These are phyloP conservation scores for Fusarium nematophilum DNA, from an alignment of 2,329 filamentous ascomycete species.

Conservation along the genomic window DNA sequence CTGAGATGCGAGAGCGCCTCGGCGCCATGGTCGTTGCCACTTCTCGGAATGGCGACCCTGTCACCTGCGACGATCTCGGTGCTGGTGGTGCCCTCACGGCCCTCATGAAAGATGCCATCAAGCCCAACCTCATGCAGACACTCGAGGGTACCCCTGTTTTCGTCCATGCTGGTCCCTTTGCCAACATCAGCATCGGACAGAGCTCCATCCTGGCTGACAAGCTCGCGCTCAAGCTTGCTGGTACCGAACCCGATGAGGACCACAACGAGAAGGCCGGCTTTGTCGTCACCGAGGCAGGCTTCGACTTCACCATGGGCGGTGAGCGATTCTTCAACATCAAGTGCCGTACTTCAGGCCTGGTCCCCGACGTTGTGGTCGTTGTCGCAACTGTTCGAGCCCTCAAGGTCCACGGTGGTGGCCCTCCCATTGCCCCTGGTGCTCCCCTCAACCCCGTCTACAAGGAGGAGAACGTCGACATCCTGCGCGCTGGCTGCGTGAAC, in stretches of 20 bases:
- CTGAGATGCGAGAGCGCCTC: slow-evolving; percentile 91
- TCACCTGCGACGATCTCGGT: slow-evolving; percentile 96
- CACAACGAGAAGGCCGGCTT: slow-evolving; percentile 86
- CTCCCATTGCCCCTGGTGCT: slow-evolving; percentile 90
- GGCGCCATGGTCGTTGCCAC: slow-evolving; percentile 96
- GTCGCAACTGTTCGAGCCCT: slow-evolving; percentile 95
- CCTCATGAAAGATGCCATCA: slow-evolving; percentile 97
- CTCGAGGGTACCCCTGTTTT: slow-evolving; percentile 97
- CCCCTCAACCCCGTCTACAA: slow-evolving; percentile 89
- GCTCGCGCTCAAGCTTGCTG: slow-evolving; percentile 93
- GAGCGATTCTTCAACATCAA: slow-evolving; percentile 99
- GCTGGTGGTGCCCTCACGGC: slow-evolving; percentile 92
- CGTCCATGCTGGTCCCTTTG: slow-evolving; percentile 96
- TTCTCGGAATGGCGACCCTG: slow-evolving; percentile 85
- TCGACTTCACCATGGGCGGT: slow-evolving; percentile 99
- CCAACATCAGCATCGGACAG: slow-evolving; percentile 97
- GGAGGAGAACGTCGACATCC: slow-evolving; percentile 91
- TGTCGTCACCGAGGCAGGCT: slow-evolving; percentile 95
- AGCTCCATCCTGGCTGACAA: slow-evolving; percentile 96
- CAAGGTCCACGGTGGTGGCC: slow-evolving; percentile 96
- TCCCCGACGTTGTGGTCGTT: slow-evolving; percentile 92
- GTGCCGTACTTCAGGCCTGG: slow-evolving; percentile 91
- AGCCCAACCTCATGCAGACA: slow-evolving; percentile 99
- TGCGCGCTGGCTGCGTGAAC: slow-evolving; percentile 92
- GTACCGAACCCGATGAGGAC: slow-evolving; percentile 92